Evolutionary conservation across 2,329 filamentous ascomycete species (phyloP).

Genomic region (Epichloe uncinata): DNA sequence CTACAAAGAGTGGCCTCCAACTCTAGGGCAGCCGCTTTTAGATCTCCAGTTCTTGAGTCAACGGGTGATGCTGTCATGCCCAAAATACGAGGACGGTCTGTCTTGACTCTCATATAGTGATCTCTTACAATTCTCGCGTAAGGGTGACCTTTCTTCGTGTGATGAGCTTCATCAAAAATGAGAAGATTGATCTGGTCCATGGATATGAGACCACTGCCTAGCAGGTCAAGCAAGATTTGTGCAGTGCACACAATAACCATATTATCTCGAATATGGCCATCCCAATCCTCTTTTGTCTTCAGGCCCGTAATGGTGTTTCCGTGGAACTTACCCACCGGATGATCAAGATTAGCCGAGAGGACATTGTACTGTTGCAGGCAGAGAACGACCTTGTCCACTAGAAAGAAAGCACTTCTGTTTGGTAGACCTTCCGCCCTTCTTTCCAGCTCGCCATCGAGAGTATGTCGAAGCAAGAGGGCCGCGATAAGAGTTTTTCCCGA

Average conservation of each 20-base stretch:
- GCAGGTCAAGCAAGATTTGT: constrained; percentile 66
- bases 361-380: constrained; percentile 84
- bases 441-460: constrained; percentile 65
- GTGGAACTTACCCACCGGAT: constrained; percentile 59
- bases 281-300: constrained; percentile 34
- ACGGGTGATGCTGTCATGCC: constrained; percentile 97
- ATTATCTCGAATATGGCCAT: constrained; percentile 42
- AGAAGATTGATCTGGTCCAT: constrained; percentile 81
- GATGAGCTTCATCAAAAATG: constrained; percentile 93
- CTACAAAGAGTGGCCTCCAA: constrained; percentile 69
- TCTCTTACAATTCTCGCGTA: constrained; percentile 86
- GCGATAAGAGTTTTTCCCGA: constrained; percentile 96
- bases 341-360: constrained; percentile 65
- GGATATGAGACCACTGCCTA: constrained; percentile 64
- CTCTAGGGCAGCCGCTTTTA: constrained; percentile 54
- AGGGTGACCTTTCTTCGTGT: constrained; percentile 85
- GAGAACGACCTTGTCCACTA: constrained; percentile 81
- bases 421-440: constrained; percentile 45
- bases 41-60: constrained; percentile 58
- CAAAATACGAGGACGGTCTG: constrained; percentile 60
- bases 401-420: constrained; percentile 66
- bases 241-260: constrained; percentile 90
- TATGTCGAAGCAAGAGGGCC: constrained; percentile 65
- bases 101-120: constrained; percentile 49
- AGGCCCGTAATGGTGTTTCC: constrained; percentile 47